These are phyloP conservation scores for Aeminium ludgeri DNA, from an alignment of 495 filamentous ascomycete species.

Conservation along the genomic window DNA sequence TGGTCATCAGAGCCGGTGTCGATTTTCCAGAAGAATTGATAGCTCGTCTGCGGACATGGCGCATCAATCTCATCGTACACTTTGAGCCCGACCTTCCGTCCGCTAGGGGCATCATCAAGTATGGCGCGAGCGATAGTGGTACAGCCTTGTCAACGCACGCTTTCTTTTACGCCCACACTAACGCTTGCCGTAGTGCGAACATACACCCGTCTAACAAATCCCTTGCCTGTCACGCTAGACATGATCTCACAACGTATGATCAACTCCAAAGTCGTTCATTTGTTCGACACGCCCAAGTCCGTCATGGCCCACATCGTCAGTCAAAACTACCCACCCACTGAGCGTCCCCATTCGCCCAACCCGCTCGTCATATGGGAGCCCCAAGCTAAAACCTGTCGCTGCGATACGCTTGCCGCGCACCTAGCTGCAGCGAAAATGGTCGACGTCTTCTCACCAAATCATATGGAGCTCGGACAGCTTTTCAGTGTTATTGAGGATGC, in stretches of 20 bases:
- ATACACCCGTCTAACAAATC: constrained; percentile 10
- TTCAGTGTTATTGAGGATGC: too few relatives aligned
- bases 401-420: constrained; percentile 54
- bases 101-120: constrained; percentile 16
- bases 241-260: too few relatives aligned
- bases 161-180: too few relatives aligned
- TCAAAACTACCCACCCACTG: too few relatives aligned
- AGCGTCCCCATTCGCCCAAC: too few relatives aligned
- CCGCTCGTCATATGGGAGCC: constrained; percentile 86
- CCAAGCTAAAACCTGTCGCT: constrained; percentile 67
- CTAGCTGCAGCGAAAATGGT: constrained; percentile 52
- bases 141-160: too few relatives aligned
- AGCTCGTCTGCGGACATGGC: constrained; percentile 16
- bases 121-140: too few relatives aligned
- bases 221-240: constrained; percentile 5
- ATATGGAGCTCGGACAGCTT: constrained; percentile 66
- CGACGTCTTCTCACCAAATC: constrained; percentile 77
- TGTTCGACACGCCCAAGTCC: constrained; percentile 64
- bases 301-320: constrained; percentile 59
- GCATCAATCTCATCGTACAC: constrained; percentile 4
- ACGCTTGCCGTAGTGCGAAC: too few relatives aligned
- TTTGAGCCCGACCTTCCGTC: constrained; percentile 9
- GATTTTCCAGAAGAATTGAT: constrained; percentile 17
- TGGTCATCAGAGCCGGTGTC: constrained; percentile 14
- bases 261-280: constrained; percentile 59